Base-by-base conservation (phyloP, 352 stramenopile genomes). In the Phytopythium mirpurense region DNA sequence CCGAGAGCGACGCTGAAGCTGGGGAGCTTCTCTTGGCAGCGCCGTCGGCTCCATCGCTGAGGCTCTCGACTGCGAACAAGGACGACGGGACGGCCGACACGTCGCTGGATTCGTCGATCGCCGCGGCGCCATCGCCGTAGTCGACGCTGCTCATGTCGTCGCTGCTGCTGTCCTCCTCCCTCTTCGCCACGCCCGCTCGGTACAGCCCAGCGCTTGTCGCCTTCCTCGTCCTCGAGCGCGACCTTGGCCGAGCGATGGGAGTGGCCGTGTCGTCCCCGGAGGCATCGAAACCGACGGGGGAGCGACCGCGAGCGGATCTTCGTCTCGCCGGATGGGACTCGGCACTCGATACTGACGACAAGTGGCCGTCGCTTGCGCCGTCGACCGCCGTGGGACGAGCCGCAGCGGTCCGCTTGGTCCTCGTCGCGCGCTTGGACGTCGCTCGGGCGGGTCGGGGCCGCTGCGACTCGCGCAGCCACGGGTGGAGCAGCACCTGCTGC, bases 401-500 rank as follows among this genome's bases (percentile, higher is more conserved):
- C 7, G 37, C 9, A 9, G 7, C 26, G 19, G 40, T 9, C 19
- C 19, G 40, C 21, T 45, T 27, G 11, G 18, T 45, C 40, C 21
- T 45, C 21, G 40, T n/a, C 12, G 40, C 1, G 6, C 40, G 5
- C 21, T 18, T 45, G 19, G 40, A 9, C 3, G 40, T 9, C 21
- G 23, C 4, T 12, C 23, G 23, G 21, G 19, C 12, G 21, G 18
- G 18, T 29, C 40, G 19, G 11, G 40, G 23, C 12, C 40, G 40
- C 8, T 29, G 40, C 40, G 40, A 45, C 18, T 63, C 55, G 36
- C 68, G 56, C n/a, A 89, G 62, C 75, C 75, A 89, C 9, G 74
- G 73, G 48, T 87, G 78, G 26, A 70, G 47, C 23, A 84, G 34
- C 29, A 87, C 66, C 52, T 89, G 75, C 26, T 72, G 51, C 7